Percentiles rank a stretch among this genome's conserved stretches.
phyloP scores from a whole-genome alignment of 1,284 basidiomycete species.

The Fomes fomentarius region DNA sequence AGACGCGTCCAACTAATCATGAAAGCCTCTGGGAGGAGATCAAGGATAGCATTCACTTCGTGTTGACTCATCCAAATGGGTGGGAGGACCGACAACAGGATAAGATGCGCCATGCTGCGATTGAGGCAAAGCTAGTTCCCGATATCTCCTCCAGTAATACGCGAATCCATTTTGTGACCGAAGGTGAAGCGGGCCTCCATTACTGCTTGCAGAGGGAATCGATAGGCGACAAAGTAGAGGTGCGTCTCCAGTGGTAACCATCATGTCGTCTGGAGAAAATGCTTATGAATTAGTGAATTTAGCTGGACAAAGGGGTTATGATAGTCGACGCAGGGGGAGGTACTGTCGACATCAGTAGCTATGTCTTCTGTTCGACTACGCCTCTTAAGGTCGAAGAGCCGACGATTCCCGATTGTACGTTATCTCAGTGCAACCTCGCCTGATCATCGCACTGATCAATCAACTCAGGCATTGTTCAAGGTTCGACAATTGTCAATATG shows the following conservation, averaged over 20 bases:
- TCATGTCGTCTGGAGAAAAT: no score
- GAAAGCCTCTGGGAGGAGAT: conserved; percentile 44
- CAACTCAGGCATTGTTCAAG: conserved; percentile 28
- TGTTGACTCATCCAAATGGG: conserved; percentile 47
- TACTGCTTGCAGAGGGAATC: conserved; percentile 37
- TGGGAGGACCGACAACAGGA: conserved; percentile 47
- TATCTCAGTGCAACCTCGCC: no score
- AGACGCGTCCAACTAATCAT: conserved; percentile 38
- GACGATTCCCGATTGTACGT: conserved; percentile 13
- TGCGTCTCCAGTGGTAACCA: conserved; percentile 30
- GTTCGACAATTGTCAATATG: conserved; percentile 24
- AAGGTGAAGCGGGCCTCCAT: conserved; percentile 54
- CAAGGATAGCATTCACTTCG: conserved; percentile 34
- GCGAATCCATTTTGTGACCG: conserved; percentile 49
- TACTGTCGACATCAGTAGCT: conserved; percentile 57
- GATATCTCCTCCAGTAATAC: conserved; percentile 31
- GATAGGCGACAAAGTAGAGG: not conserved
- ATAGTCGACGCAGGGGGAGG: conserved; percentile 63
- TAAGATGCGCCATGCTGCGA: conserved; percentile 42
- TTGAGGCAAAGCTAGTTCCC: conserved; percentile 36
- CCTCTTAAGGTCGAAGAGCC: conserved; percentile 15
- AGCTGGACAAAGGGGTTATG: conserved; percentile 23
- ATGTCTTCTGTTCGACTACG: conserved; percentile 33
- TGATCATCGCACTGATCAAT: no score
- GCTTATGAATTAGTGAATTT: conserved; percentile 41